Base-by-base conservation (phyloP, 2,329 filamentous ascomycete genomes). In the Trichoderma harzianum region DNA sequence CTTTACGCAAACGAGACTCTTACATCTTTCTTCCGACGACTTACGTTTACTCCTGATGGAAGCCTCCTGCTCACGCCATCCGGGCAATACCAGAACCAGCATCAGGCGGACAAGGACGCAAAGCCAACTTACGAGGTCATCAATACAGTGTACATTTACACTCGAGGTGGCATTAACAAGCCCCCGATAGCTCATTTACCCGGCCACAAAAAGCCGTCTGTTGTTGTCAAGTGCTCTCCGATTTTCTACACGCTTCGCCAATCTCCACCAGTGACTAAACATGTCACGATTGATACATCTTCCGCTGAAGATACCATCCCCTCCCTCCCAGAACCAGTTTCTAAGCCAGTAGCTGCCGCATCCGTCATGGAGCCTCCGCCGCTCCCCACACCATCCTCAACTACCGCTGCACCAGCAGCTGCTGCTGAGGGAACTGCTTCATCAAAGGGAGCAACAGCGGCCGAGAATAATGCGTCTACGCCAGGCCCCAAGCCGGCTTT, bases 101-200 rank as follows among this genome's bases (percentile, higher is more conserved):
- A 93, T 75, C 89, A 90, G 62, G 75, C 79, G 2, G 84, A 91
- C 26, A 88, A 88, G 63, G 92, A 94, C 74, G 83, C 86, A 2
- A 97, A 95, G 80, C 87, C 90, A 0, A 88, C 88, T 0, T 95
- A 96, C 76, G 95, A 99, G 75, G 88, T 98, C 66, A 94, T 93
- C 77, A 99, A 99, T 79, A 99, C 96, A 0, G 97, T 99, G 26
- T 99, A 99, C 82, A 96, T 99, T 69, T 99, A 99, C 81, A 98
- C 95, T 0, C 88, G 96, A 76, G 96, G 95, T 34, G 96, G 96
- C 28, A 94, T 99, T 78, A 98, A 98, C 83, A 98, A 97, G 80
- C 94, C 96, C 1, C 96, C 96, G 3, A 92, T 98, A 71, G 94
- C 95, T 7, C 96, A 98, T 82, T 87, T 99, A 7, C 96, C 96